Evolutionary conservation across 2,329 filamentous ascomycete species (phyloP).

Genomic region (Cryphonectria parasitica): DNA sequence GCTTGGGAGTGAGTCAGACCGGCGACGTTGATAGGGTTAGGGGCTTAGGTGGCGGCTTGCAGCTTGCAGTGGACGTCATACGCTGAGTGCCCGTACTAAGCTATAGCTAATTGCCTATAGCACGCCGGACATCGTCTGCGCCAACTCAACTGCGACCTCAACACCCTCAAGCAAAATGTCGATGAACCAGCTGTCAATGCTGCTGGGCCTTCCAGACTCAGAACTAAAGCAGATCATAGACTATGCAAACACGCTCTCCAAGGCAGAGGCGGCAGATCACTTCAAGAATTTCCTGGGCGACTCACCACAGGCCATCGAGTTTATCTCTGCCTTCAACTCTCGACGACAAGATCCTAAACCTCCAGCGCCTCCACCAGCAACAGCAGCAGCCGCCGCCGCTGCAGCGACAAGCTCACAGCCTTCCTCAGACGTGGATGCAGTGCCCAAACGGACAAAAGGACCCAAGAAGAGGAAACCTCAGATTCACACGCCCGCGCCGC

Average conservation of each 20-base stretch:
- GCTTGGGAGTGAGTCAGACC: conserved; percentile 1
- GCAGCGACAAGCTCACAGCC: conserved; percentile 16
- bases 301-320: conserved; percentile 75
- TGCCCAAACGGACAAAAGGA: conserved; percentile 54
- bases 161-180: conserved; percentile 48
- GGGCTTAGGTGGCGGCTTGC: background rate
- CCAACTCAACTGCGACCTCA: background rate
- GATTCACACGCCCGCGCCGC: conserved; percentile 66
- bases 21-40: conserved; percentile 11
- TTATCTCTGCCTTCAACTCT: conserved; percentile 81
- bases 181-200: conserved; percentile 70
- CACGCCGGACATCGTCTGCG: background rate
- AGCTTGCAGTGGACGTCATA: conserved; percentile 7
- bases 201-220: conserved; percentile 83
- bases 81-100: background rate
- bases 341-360: conserved; percentile 52
- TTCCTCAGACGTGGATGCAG: conserved; percentile 42
- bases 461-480: conserved; percentile 60
- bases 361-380: conserved; percentile 20
- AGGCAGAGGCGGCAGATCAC: conserved; percentile 78
- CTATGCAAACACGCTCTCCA: conserved; percentile 78
- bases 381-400: conserved; percentile 29
- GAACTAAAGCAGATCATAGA: conserved; percentile 83
- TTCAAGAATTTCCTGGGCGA: conserved; percentile 88
- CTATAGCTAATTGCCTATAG: background rate